Base-by-base conservation (phyloP, 106 monocot species). In the Acorus calamus region DNA sequence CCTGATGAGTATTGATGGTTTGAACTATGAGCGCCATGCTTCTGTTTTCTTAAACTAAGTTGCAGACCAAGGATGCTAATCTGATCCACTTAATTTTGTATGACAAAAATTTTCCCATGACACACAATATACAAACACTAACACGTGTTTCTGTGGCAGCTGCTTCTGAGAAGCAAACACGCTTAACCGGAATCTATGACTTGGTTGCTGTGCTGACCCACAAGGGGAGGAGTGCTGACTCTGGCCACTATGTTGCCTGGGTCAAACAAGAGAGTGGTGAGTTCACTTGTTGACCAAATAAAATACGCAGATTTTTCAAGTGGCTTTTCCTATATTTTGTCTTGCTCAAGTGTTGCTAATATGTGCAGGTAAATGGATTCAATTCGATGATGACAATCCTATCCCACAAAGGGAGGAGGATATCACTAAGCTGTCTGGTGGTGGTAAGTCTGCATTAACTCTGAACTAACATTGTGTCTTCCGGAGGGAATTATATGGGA, bases 191-290 rank as follows among this genome's bases (percentile, higher is more conserved):
- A 46, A 79, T 98, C 28, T 98, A 98, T 71, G 96, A 98, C 69
- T 72, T 98, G 62, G 82, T 92, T 59, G 84, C 96, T 50, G 96
- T 98, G 46, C 75, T 98, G 69, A 98, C 96, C 10, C 96, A 98
- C 83, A 98, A 88, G 61, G 96, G 96, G 57, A 76, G 96, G 64
- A 92, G 88, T 67, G 85, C 91, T 8, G 96, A 98, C 79, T 98
- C 96, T 53, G 96, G 96, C 14, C 96, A 98, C 12, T 98, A 98
- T 73, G 96, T 88, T 73, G 84, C 87, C 10, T 98, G 96, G 96
- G 87, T 88, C 5, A 98, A 91, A 60, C 96, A 98, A 85, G 96
- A 91, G 56, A 88, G 60, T 71, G 96, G 96, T 98, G 10, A 45
- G 72, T 60, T 48, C 11, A 8, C 28, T 28, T 28, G 28, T 28